phyloP scores from a whole-genome alignment of 164 flowering plant genomes.

The Pachysandra terminalis region DNA sequence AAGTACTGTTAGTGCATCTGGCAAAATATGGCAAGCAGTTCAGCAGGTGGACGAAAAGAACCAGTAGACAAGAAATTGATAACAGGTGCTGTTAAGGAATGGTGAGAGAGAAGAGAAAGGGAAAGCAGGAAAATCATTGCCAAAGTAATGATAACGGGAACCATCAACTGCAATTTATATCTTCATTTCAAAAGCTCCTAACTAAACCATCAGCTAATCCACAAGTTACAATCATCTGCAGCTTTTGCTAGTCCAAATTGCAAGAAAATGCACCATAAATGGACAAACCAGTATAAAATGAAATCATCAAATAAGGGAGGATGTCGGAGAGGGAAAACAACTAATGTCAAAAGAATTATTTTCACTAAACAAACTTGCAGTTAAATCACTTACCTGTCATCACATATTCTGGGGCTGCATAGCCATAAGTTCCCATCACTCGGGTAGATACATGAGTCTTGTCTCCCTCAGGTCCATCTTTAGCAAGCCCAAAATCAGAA shows the following conservation, averaged over 20 bases:
- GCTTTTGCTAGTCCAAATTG: too few relatives aligned
- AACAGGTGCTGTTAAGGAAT: not conserved
- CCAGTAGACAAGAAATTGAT: not conserved
- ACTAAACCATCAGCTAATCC: not conserved
- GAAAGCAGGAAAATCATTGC: not conserved
- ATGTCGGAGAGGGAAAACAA: too few relatives aligned
- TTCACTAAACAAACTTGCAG: not conserved
- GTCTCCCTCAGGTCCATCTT: slow-evolving; percentile 87
- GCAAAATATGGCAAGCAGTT: not conserved
- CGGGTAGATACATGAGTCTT: slow-evolving; percentile 86
- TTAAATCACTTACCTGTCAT: slow-evolving; percentile 57
- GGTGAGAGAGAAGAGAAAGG: not conserved
- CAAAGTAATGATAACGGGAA: too few relatives aligned
- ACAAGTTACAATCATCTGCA: too few relatives aligned
- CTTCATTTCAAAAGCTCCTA: too few relatives aligned
- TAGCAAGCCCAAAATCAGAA: slow-evolving; percentile 83
- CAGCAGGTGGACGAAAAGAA: not conserved
- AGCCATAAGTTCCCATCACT: slow-evolving; percentile 87
- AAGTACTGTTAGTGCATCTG: not conserved
- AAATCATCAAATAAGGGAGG: too few relatives aligned
- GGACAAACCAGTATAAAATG: too few relatives aligned
- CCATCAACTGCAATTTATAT: too few relatives aligned
- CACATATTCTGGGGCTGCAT: slow-evolving; percentile 85
- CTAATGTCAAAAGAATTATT: too few relatives aligned
- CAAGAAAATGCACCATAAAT: too few relatives aligned